phyloP scores from a whole-genome alignment of 1,139 yeast species.

The Yamadazyma oceani region DNA sequence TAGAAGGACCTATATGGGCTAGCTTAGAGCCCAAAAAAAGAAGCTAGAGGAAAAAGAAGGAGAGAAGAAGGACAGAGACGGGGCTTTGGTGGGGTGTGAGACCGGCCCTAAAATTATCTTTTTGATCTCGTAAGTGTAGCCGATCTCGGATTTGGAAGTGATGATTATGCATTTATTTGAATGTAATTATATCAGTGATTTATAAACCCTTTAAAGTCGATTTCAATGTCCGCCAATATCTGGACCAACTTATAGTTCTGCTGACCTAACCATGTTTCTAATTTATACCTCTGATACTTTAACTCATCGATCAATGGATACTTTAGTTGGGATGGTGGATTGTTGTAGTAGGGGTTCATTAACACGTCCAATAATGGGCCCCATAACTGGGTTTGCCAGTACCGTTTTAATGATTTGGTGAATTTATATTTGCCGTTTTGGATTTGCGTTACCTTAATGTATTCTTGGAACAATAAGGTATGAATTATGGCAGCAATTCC shows the following conservation, averaged over 20 bases:
- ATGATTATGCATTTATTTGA: too few species aligned
- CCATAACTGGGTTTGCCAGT: slow-evolving; percentile 79
- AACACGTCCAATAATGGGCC: slow-evolving; percentile 59
- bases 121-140: too few species aligned
- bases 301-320: slow-evolving; percentile 45
- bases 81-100: too few species aligned
- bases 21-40: too few species aligned
- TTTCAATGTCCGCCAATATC: slow-evolving; percentile 13
- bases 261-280: slow-evolving; percentile 46
- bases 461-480: slow-evolving; percentile 66
- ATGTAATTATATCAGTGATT: background rate
- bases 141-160: too few species aligned
- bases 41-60: too few species aligned
- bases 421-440: slow-evolving; percentile 33
- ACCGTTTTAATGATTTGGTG: slow-evolving; percentile 56
- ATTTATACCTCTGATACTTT: slow-evolving; percentile 30
- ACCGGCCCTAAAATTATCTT: too few species aligned
- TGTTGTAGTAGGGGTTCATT: slow-evolving; percentile 53
- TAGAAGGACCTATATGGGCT: too few species aligned
- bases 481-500: slow-evolving; percentile 81
- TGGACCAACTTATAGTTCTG: slow-evolving; percentile 7
- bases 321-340: slow-evolving; percentile 12
- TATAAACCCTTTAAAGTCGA: background rate
- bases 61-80: too few species aligned
- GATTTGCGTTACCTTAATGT: slow-evolving; percentile 45